Percentiles rank a stretch among this genome's conserved stretches.
These are phyloP conservation scores for Fistulifera solaris DNA, from an alignment of 108 stramenopile genomes.

Conservation along the genomic window DNA sequence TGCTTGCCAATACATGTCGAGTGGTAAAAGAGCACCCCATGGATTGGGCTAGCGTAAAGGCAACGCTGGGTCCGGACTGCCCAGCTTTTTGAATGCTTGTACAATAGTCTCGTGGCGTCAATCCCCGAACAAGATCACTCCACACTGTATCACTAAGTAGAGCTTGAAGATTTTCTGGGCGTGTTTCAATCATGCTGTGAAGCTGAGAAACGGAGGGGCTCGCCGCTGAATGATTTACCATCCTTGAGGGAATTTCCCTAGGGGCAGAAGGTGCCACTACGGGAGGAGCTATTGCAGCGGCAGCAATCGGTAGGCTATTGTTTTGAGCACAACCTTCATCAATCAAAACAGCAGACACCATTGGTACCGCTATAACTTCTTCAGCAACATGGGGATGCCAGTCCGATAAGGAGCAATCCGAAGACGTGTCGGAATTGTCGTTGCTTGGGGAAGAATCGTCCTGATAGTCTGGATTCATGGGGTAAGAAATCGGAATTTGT, in stretches of 20 bases:
- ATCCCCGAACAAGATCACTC: constrained; percentile 3
- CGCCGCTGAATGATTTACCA: not conserved
- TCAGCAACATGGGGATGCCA: constrained; percentile 11
- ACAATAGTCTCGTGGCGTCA: constrained; percentile 15
- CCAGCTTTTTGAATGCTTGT: constrained; percentile 2
- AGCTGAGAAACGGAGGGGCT: not conserved
- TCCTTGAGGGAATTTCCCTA: not conserved
- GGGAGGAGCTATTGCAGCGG: constrained; percentile 6
- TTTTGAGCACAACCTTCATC: not conserved
- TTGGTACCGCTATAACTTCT: constrained; percentile 6
- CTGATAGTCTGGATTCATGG: constrained; percentile 1
- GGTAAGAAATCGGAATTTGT: not conserved
- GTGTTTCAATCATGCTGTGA: not conserved
- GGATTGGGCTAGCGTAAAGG: constrained; percentile 2
- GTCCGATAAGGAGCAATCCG: constrained; percentile 3
- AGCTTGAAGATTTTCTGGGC: constrained; percentile 5
- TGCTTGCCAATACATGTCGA: constrained; percentile 11
- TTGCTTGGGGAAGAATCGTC: not conserved
- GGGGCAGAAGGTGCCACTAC: not conserved
- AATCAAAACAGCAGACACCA: constrained; percentile 3
- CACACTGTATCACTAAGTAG: constrained; percentile 1
- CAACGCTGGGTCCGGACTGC: not conserved
- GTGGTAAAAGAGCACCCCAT: constrained; percentile 7
- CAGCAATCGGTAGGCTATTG: not conserved
- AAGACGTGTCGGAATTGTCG: not conserved